These are phyloP conservation scores for Entophlyctis luteolus DNA, from an alignment of 192 early-diverging fungal species.

Conservation along the genomic window DNA sequence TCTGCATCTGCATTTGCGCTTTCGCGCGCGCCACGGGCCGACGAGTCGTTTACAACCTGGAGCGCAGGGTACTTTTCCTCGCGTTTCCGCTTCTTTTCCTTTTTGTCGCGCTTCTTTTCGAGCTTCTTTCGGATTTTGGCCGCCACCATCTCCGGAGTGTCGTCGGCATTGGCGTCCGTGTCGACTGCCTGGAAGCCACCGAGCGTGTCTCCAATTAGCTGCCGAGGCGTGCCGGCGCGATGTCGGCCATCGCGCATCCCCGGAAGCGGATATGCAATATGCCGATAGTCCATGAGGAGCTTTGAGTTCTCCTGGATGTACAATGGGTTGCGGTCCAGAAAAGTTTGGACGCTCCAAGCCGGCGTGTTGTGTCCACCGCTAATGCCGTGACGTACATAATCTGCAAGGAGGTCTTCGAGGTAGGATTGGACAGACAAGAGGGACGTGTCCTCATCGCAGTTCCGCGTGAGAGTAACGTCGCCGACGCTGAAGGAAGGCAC, in stretches of 20 bases:
- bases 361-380: not conserved
- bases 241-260: not conserved
- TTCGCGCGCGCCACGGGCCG: not conserved
- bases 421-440: constrained; percentile 4
- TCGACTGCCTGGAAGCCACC: not conserved
- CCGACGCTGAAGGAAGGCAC: constrained; percentile 38
- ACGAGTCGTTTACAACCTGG: not conserved
- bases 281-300: not conserved
- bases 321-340: not conserved
- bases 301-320: not conserved
- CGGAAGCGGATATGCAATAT: not conserved
- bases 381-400: not conserved
- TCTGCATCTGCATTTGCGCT: not conserved
- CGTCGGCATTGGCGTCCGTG: not conserved
- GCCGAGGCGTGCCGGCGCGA: not conserved
- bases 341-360: constrained; percentile 3
- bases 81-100: not conserved
- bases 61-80: not conserved
- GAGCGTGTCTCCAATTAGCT: not conserved
- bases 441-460: constrained; percentile 23
- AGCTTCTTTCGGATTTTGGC: not conserved
- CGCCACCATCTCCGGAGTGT: not conserved
- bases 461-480: constrained; percentile 15
- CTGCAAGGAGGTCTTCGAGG: not conserved
- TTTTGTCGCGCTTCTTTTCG: not conserved